A percentile compares a stretch with the other conserved stretches of the same genome.
These are phyloP conservation scores for Mytilinidion resinicola DNA, from an alignment of 495 filamentous ascomycete genomes.

Conservation along the genomic window DNA sequence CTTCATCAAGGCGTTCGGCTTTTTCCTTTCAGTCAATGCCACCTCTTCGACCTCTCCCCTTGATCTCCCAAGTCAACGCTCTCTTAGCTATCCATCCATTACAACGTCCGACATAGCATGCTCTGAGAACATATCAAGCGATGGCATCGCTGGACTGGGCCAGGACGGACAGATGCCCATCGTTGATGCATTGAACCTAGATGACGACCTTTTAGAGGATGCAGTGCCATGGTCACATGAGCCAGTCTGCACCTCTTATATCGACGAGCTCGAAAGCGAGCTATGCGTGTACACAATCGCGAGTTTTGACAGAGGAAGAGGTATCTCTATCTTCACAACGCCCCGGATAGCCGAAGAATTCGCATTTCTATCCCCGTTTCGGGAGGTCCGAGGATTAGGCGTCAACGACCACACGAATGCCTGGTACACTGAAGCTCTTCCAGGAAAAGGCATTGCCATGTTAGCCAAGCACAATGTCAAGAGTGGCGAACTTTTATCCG, in stretches of 20 bases:
- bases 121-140: no score
- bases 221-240: slow-evolving; percentile 11
- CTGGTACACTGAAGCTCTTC: slow-evolving; percentile 16
- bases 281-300: slow-evolving; percentile 23
- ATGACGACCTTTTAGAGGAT: no score
- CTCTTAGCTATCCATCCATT: no score
- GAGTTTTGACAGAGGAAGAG: slow-evolving; percentile 16
- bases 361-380: slow-evolving; percentile 12
- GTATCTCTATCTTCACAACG: slow-evolving; percentile 26
- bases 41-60: no score
- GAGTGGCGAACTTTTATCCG: slow-evolving; percentile 13
- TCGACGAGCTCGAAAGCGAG: slow-evolving; percentile 6
- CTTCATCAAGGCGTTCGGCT: no score
- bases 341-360: slow-evolving; percentile 21
- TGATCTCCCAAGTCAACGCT: no score
- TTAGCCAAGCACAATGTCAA: slow-evolving; percentile 12
- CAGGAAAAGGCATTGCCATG: slow-evolving; percentile 22
- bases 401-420: slow-evolving; percentile 14
- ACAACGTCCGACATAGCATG: no score
- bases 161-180: no score
- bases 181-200: no score
- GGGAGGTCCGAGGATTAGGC: background rate
- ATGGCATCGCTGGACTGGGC: no score
- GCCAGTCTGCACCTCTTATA: slow-evolving; percentile 13
- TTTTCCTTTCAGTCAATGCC: no score